These are phyloP conservation scores for Gyromitra esculenta DNA, from an alignment of 2,329 filamentous ascomycete genomes.

Conservation along the genomic window DNA sequence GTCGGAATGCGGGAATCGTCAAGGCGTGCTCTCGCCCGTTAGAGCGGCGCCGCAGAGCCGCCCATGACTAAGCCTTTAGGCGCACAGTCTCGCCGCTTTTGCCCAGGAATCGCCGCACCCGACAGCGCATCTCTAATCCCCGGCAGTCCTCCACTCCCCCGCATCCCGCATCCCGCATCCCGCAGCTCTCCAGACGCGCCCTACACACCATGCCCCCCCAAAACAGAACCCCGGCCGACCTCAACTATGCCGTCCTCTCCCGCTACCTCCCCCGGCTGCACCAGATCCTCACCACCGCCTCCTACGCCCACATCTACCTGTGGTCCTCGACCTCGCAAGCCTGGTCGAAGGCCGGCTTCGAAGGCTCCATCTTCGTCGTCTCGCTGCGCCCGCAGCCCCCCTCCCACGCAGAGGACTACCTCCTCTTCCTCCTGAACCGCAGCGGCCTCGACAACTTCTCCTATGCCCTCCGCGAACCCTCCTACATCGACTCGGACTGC, in stretches of 20 bases:
- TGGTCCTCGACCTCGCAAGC: slow-evolving; percentile 72
- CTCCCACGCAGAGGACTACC: slow-evolving; percentile 63
- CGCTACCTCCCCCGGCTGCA: slow-evolving; percentile 80
- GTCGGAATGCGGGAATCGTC: background rate
- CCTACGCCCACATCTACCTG: slow-evolving; percentile 85
- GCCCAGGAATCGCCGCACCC: slow-evolving; percentile 9
- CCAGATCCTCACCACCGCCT: slow-evolving; percentile 79
- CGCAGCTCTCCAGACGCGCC: background rate
- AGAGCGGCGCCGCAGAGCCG: slow-evolving; percentile 42
- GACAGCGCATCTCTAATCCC: slow-evolving; percentile 33
- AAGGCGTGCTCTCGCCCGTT: slow-evolving; percentile 7
- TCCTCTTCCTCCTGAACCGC: slow-evolving; percentile 77
- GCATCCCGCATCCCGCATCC: background rate
- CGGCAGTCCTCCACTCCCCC: background rate
- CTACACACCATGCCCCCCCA: slow-evolving; percentile 59
- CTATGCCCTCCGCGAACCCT: slow-evolving; percentile 48
- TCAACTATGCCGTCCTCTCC: slow-evolving; percentile 85
- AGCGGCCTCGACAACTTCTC: slow-evolving; percentile 76
- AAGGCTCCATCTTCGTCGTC: slow-evolving; percentile 91
- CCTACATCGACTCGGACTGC: slow-evolving; percentile 49
- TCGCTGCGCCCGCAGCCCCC: slow-evolving; percentile 63
- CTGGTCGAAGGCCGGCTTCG: slow-evolving; percentile 87
- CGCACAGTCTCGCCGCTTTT: slow-evolving; percentile 12
- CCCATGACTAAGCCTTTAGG: slow-evolving; percentile 38
- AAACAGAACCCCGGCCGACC: slow-evolving; percentile 79